Base-by-base conservation (phyloP, 108 stramenopile species). In the Stephanodiscus triporus region DNA sequence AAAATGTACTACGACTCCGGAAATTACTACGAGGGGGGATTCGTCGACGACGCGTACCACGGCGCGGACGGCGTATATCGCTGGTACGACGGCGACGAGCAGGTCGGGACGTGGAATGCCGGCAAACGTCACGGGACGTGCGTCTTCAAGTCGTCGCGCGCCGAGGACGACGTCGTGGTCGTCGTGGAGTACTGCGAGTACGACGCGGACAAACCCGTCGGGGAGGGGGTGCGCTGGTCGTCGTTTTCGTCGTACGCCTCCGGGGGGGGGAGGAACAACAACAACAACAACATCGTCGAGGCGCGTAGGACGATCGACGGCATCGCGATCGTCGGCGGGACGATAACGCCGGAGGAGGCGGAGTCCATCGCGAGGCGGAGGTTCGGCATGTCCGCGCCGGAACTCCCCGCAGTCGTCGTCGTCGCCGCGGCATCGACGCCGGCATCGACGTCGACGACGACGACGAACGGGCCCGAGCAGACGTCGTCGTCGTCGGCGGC, bases 41-140 rank as follows among this genome's bases (percentile, higher is more conserved):
- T 77, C 36, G 17, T 48, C 36, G 38, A 59, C 38, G 45, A 77
- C 55, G 58, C 57, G 42, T 77, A 65, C 55, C 60, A 77, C 19
- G 77, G 69, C 0, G 24, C 37, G 0, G 37, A 43, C 23, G 63
- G 77, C 38, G 55, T 11, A 4, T 77, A 77, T 62, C 24, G 2
- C 2, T 77, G 77, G 77, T 0, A 1, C 27, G 77, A 77, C 57
- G 69, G 68, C 9, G 77, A 77, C 57, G 56, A 40, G 8, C 63
- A 70, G 16, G 30, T 27, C 10, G 69, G 63, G 2, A 26, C 63
- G 34, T 77, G 77, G 77, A 29, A 29, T 23, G 24, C 43, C 8
- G 77, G 77, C 16, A 56, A 70, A 27, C 61, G 69, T 1, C 43
- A 70, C 54, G 77, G 77, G 6, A 22, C 20, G 1, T 3, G 34